Conservation (phyloP, 139 green algal species). For the Spirogloea muscicola region DNA sequence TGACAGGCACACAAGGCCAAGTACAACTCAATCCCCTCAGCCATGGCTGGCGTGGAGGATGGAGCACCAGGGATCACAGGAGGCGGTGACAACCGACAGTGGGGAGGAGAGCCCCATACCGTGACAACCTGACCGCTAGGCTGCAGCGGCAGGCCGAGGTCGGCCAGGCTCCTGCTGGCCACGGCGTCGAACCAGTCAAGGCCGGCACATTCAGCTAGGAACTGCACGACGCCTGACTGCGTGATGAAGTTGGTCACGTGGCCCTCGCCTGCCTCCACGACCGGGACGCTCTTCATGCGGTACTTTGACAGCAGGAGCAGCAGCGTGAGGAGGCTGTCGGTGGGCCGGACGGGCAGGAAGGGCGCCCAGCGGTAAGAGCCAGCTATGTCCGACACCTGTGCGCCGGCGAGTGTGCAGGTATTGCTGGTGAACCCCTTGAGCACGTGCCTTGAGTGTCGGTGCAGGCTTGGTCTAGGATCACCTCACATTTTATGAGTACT, state of each 20-base stretch:
- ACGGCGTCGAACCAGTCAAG: constrained; percentile 38
- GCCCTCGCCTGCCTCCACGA: constrained; percentile 15
- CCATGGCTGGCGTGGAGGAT: no score
- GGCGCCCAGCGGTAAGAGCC: constrained; percentile 39
- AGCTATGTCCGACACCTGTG: constrained; percentile 31
- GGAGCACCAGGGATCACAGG: no score
- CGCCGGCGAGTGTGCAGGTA: no score
- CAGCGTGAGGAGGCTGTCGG: constrained; percentile 37
- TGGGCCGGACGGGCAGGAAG: constrained; percentile 26
- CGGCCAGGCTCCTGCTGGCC: constrained; percentile 5
- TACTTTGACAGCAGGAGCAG: constrained; percentile 44
- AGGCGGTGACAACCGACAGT: neutral
- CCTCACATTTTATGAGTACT: no score
- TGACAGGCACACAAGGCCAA: neutral
- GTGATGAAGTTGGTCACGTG: constrained; percentile 35
- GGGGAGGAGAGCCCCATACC: constrained; percentile 9
- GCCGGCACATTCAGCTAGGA: constrained; percentile 39
- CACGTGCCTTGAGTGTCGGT: no score
- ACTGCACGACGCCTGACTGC: constrained; percentile 17
- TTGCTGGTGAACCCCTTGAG: no score
- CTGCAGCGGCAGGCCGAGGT: constrained; percentile 27
- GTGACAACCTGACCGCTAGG: constrained; percentile 10
- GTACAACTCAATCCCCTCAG: no score
- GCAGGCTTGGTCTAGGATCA: no score
- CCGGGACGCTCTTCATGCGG: constrained; percentile 28